Conservation (phyloP, 495 filamentous ascomycete species). For the Lophium mytilinum region DNA sequence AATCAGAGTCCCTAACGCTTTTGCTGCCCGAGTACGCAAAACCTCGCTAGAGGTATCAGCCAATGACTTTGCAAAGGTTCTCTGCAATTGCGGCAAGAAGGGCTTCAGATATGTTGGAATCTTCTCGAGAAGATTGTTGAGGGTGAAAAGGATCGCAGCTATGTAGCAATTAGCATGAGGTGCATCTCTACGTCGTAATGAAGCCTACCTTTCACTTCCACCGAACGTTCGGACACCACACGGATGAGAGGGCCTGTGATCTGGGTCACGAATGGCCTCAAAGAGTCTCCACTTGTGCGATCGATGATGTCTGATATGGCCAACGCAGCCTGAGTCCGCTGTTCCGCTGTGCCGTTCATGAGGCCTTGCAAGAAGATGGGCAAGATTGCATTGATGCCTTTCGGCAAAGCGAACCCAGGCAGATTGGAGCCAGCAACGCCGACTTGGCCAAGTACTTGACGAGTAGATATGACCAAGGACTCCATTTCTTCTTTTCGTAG, state of each 20-base stretch:
- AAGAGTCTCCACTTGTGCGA: conserved; percentile 69
- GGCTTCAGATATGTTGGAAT: conserved; percentile 93
- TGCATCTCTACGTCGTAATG: background rate
- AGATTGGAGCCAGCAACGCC: conserved; percentile 80
- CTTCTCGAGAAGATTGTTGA: conserved; percentile 94
- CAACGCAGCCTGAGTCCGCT: conserved; percentile 82
- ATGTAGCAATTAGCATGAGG: too few species aligned
- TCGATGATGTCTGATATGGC: conserved; percentile 95
- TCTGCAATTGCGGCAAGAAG: conserved; percentile 91
- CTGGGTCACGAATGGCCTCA: conserved; percentile 91
- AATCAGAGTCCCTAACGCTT: conserved; percentile 90
- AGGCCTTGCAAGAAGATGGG: conserved; percentile 97
- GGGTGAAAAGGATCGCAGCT: conserved; percentile 82
- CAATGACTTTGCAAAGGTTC: conserved; percentile 91
- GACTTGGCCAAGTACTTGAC: conserved; percentile 75
- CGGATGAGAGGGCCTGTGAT: conserved; percentile 96
- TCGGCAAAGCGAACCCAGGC: conserved; percentile 84
- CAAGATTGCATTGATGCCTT: conserved; percentile 93
- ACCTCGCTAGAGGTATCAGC: conserved; percentile 89
- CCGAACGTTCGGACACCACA: conserved; percentile 90
- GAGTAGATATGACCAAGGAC: conserved; percentile 75
- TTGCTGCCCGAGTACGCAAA: conserved; percentile 81
- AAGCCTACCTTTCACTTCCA: conserved; percentile 63
- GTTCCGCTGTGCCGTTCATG: conserved; percentile 89
- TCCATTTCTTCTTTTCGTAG: conserved; percentile 99